Base-by-base conservation (phyloP, 331 rosid species). In the Erythrophleum ivorense region DNA sequence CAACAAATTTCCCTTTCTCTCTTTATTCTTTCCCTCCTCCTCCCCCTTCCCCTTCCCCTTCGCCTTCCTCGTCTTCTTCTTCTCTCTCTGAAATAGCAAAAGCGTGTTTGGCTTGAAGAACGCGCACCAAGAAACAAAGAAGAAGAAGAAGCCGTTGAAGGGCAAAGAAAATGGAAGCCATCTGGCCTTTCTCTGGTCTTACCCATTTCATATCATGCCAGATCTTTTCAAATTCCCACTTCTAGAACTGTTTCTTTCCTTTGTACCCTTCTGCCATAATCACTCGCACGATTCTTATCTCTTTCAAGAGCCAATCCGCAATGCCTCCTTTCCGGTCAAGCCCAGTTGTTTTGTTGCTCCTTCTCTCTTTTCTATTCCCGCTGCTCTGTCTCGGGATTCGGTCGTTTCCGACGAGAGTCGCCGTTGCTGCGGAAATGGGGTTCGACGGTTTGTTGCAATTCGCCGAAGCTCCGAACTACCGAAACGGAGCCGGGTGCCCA, bases 401-500 rank as follows among this genome's bases (percentile, higher is more conserved):
- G 48, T 83, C 87, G 3, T 82, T 91, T 24, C 86, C 84, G 31
- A 46, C 81, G 4, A 9, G 41, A 8, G 29, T 13, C 4, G 9
- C 24, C 24, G 7, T 15, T 3, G 3, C 7, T 59, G 75, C 7
- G 68, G 75, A 16, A 6, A 11, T 36, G 18, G 69, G 64, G 9
- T 9, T 31, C 4, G 71, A 19, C 1, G 79, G 78, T 31, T 40
- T 73, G 33, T 13, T 43, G 50, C 82, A 86, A 6, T 91, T 81
- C 82, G 45, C 84, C 0, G 95, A 91, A 68, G 93, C 93, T 29
- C 95, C 95, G 21, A 93, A 88, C 34, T 91, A 91, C 80, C 84
- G 93, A 3, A 91, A 91, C 69, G 92, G 90, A 0, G 85, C 77
- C 0, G 90, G 81, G 46, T 91, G 95, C 66, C 78, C 91, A 3